Evolutionary conservation across 2,329 filamentous ascomycete species (phyloP), one percentile per base, ranked within the genome.

Genomic region (Exutisphaerella laricina): DNA sequence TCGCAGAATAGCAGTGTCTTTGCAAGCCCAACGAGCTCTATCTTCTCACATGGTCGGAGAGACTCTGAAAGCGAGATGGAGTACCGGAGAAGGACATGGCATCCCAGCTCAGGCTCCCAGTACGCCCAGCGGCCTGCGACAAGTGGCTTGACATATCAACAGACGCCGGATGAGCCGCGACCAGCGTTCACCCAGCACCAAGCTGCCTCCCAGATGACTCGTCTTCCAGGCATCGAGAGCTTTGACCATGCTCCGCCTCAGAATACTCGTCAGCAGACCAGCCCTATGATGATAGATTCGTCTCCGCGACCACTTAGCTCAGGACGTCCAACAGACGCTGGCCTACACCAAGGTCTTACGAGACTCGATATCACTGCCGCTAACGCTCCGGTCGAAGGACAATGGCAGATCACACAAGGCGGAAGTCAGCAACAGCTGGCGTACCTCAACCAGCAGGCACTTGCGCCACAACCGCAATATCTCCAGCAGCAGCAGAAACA

Each of bases 151-250:
- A 85, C 79, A 56, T 84, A 86, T 50, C 84, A 87, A 28, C 79
- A 85, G 48, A 87, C 80, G 4, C 80, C 85, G 4, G 78, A 82
- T 56, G 58, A 79, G 64, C 60, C 79, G 69, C 66, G 77, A 67
- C 61, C 79, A 61, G 57, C 78, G 58, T 66, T 77, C 68, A 58
- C 75, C 45, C 60, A 74, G 59, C 62, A 77, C 65, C 59, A 77
- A 63, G 53, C 79, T 66, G 63, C 72, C 64, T 58, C 66, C 38
- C 80, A 82, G 54, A 77, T 74, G 4, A 71, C 87, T 10, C 80
- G 87, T 28, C 74, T 96, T 10, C 89, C 89, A 1, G 88, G 89
- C 10, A 96, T 96, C 53, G 88, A 94, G 62, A 94, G 87, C 12
- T 95, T 96, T 56, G 88, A 90, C 58, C 82, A 86, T 43, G 71